Conservation (phyloP, 495 filamentous ascomycete species). For the Penicillium pancosmium region DNA sequence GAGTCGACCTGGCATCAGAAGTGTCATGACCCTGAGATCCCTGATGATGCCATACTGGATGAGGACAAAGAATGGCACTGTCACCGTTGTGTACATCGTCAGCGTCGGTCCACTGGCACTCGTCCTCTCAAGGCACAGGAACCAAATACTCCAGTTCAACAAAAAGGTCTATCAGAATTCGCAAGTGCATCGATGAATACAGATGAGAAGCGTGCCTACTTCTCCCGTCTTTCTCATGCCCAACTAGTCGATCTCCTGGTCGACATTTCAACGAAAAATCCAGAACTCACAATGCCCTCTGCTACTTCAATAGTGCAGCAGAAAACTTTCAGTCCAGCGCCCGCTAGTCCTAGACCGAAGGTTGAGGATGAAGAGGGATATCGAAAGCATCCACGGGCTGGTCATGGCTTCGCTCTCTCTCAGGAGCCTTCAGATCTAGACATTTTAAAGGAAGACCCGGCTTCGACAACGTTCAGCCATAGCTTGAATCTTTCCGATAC, state of each 20-base stretch:
- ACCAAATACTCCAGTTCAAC: conserved; percentile 9
- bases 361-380: conserved; percentile 48
- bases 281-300: conserved; percentile 21
- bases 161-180: conserved; percentile 12
- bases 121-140: conserved; percentile 20
- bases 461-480: conserved; percentile 50
- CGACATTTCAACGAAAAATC: conserved; percentile 34
- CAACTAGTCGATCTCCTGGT: conserved; percentile 46
- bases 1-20: conserved; percentile 87
- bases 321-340: not conserved
- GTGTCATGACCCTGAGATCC: conserved; percentile 85
- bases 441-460: conserved; percentile 46
- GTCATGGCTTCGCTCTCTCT: conserved; percentile 51
- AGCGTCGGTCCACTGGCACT: conserved; percentile 27
- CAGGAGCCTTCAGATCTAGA: conserved; percentile 39
- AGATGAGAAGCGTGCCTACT: conserved; percentile 44
- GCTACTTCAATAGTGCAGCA: not conserved
- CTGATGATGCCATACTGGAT: conserved; percentile 65
- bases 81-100: conserved; percentile 59
- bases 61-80: conserved; percentile 81
- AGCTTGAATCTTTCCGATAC: conserved; percentile 27
- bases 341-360: conserved; percentile 25
- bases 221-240: conserved; percentile 43
- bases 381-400: conserved; percentile 67
- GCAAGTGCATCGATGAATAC: conserved; percentile 29